Base-by-base conservation (phyloP, 1,139 yeast genomes). In the Zygoascus meyerae region DNA sequence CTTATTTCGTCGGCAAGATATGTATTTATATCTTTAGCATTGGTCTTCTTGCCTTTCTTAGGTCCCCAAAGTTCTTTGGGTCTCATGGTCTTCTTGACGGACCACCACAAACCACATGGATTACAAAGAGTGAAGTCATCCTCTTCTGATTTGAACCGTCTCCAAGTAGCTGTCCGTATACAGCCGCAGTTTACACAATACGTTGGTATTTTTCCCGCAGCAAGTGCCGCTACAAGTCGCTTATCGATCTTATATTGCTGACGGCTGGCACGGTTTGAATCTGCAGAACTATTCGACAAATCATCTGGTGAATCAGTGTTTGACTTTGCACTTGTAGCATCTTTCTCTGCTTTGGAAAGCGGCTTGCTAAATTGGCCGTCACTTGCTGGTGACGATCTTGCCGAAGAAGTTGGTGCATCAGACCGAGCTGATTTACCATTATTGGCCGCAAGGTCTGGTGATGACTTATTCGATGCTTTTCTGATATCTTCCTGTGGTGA, bases 111-210 rank as follows among this genome's bases (percentile, higher is more conserved):
- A 2, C 71, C 71, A 49, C 71, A 67, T 3, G 71, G 66, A 47
- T 67, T 67, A 54, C 70, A 67, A 28, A 66, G 53, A 21, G 54
- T 48, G 38, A 46, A 45, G 30, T 45, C 42, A 33, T 46, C 47
- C 47, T 51, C 55, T 21, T 47, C 55, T 14, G 52, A 49, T 17
- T 52, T 49, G 21, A 59, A 49, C 15, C 55, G 49, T 37, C 73
- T 55, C 73, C 73, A 69, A 1, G 67, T 59, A 3, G 66, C 51
- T 1, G 72, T 67, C 33, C 55, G 50, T 9, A 56, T 57, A 11
- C 58, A 58, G 10, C 70, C 69, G 48, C 73, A 69, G 55, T 69
- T 69, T 17, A 55, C 58, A 50, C 73, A 69, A 40, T 55, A 61
- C n/a, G 51, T 49, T 16, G 63, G 62, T 11, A 51, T 49, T 44